Evolutionary conservation across 2,329 filamentous ascomycete genomes (phyloP), one percentile per base, ranked within the genome.

Genomic region (Gnomoniopsis smithogilvyi): DNA sequence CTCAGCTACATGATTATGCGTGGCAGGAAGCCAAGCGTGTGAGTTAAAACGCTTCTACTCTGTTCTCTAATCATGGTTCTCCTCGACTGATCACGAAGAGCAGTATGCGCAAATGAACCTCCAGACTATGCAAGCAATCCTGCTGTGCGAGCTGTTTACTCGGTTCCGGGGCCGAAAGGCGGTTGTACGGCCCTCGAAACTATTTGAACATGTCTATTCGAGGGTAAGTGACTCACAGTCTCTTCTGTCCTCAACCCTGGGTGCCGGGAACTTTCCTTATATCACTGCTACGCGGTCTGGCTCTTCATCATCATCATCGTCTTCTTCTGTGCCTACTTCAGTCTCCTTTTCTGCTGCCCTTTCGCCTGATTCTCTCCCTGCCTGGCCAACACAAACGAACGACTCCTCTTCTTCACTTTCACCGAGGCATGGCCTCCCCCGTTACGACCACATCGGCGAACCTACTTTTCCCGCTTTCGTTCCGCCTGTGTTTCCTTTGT

Each of bases 101-200:
- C 63, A 83, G 80, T 74, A 74, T 59, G 73, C 74, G n/a, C 71
- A 76, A 51, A 82, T 80, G 80, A 73, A 74, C 62, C 68, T 81
- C 56, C 72, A 77, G 56, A 72, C 77, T 66, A 81, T 82, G 77
- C 81, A 84, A 68, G 72, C 80, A 21, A 76, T 83, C 65, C 68
- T 82, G 64, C 73, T 84, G 21, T 83, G 80, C 71, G 82, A 84
- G 69, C 76, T 80, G 66, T 83, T 82, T 65, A 71, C 79, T 53
- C 77, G 80, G 59, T 84, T 84, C 68, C 74, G 81, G 61, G 81
- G 81, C 66, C 76, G 76, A 64, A 78, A 78, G 70, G 74, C 76
- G 43, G 73, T 75, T 45, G 76, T 77, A 56, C 73, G 72, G 60
- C 71, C 80, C 62, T 84, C 82, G 64, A 69, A 75, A 62, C 72